Conservation (phyloP, 164 flowering plant genomes). For the Kalanchoe fedtschenkoi region DNA sequence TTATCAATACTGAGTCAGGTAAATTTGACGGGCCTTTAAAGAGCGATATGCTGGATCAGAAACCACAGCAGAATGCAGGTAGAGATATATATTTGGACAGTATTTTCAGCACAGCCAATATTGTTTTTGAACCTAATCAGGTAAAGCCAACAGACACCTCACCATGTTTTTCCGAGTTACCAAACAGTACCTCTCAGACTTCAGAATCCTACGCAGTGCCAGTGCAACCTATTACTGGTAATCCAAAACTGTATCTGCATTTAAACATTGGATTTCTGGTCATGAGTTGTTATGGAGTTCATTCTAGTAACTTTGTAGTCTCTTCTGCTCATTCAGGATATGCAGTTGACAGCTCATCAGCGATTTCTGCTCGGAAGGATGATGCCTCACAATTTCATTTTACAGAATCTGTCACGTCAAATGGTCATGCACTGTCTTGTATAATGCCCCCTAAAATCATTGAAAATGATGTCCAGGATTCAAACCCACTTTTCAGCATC, state of each 20-base stretch:
- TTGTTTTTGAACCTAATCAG: conserved; percentile 22
- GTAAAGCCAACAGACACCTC: conserved; percentile 19
- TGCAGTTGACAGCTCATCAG: conserved; percentile 13
- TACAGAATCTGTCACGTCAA: conserved; percentile 18
- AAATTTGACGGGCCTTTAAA: conserved; percentile 15
- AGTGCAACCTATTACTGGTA: conserved; percentile 19
- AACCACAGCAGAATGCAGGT: conserved; percentile 18
- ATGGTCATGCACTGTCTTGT: conserved; percentile 14
- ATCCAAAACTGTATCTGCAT: conserved; percentile 19
- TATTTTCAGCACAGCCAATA: conserved; percentile 15
- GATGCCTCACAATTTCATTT: conserved; percentile 20
- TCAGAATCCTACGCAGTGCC: conserved; percentile 21
- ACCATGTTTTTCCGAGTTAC: conserved; percentile 19
- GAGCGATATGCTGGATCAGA: conserved; percentile 25
- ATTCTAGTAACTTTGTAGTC: conserved; percentile 23
- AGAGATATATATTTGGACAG: conserved; percentile 18
- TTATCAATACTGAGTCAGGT: conserved; percentile 23
- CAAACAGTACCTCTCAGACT: conserved; percentile 20
- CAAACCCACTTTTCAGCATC: conserved; percentile 55
- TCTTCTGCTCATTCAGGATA: conserved; percentile 25
- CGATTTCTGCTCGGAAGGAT: conserved; percentile 30
- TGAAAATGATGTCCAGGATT: conserved; percentile 23
- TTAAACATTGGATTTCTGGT: conserved; percentile 13
- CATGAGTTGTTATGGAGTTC: conserved; percentile 21
- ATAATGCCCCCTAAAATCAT: conserved; percentile 7